A percentile compares a stretch with the other conserved stretches of the same genome.
These are phyloP conservation scores for Myriosclerotinia curreyana DNA, from an alignment of 2,329 filamentous ascomycete genomes.

Conservation along the genomic window DNA sequence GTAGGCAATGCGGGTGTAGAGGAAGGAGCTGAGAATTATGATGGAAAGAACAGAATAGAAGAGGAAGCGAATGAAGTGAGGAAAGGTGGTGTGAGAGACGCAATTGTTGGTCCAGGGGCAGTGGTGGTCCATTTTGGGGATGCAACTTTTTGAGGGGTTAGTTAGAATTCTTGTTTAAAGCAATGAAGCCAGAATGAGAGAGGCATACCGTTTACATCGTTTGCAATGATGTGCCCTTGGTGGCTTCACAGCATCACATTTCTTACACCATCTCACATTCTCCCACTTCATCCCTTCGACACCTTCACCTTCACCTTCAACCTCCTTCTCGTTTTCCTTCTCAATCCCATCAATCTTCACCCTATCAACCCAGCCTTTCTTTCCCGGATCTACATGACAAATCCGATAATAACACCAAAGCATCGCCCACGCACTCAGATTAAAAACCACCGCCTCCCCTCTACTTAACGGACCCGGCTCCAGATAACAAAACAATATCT, in stretches of 20 bases:
- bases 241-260: constrained; percentile 72
- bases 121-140: constrained; percentile 83
- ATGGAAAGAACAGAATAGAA: constrained; percentile 60
- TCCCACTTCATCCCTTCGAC: constrained; percentile 26
- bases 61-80: constrained; percentile 78
- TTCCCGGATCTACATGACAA: constrained; percentile 57
- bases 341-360: constrained; percentile 8
- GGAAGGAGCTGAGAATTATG: constrained; percentile 58
- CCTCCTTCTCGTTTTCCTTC: constrained; percentile 27
- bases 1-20: constrained; percentile 56
- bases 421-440: constrained; percentile 51
- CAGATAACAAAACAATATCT: constrained; percentile 64
- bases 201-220: constrained; percentile 58
- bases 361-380: constrained; percentile 42
- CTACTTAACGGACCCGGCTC: constrained; percentile 58
- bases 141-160: constrained; percentile 49
- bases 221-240: constrained; percentile 79
- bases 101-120: constrained; percentile 84
- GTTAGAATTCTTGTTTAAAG: background rate
- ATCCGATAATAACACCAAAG: constrained; percentile 58
- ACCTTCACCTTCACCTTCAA: constrained; percentile 23
- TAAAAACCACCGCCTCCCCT: constrained; percentile 61
- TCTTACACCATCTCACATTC: constrained; percentile 64
- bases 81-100: constrained; percentile 77
- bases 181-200: background rate